A percentile compares a stretch with the other conserved stretches of the same genome.
Conservation (phyloP, 768 basidiomycete species). For the Suillus subalutaceus region DNA sequence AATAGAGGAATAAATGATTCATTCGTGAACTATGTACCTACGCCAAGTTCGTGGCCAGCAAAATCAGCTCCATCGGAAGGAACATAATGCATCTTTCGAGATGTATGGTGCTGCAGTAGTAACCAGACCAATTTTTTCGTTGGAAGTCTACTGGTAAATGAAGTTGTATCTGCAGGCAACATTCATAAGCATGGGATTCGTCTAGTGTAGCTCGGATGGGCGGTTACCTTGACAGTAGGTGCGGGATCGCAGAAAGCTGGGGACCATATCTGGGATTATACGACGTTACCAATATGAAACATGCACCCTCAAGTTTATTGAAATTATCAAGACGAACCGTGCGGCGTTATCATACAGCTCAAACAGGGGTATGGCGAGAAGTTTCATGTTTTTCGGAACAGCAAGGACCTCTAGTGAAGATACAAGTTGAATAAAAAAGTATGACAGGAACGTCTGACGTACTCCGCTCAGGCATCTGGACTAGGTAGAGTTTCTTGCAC, state of each 20-base stretch:
- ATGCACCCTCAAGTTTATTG: not conserved
- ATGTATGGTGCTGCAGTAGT: not conserved
- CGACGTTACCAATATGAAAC: constrained; percentile 8
- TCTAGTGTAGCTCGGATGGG: not conserved
- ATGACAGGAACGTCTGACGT: constrained; percentile 32
- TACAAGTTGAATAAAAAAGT: constrained; percentile 7
- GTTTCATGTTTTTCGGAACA: constrained; percentile 98
- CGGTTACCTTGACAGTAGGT: constrained; percentile 79
- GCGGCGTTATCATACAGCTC: constrained; percentile 98
- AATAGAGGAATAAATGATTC: constrained; percentile 9
- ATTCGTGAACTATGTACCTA: not conserved
- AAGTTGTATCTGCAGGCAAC: constrained; percentile 62
- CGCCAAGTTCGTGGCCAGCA: not conserved
- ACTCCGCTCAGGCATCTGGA: constrained; percentile 96
- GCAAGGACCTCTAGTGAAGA: constrained; percentile 80
- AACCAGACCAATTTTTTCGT: not conserved
- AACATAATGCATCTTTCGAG: constrained; percentile 2
- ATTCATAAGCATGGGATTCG: not conserved
- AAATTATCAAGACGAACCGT: constrained; percentile 45
- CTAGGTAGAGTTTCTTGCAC: constrained; percentile 93
- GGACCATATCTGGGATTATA: constrained; percentile 73
- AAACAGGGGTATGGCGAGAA: constrained; percentile 94
- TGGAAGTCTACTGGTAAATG: constrained; percentile 62
- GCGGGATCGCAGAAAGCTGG: constrained; percentile 92
- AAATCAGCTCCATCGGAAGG: constrained; percentile 14